Percentiles rank a stretch among this genome's conserved stretches.
Evolutionary conservation across 2,329 filamentous ascomycete genomes (phyloP).

Genomic region (Tolypocladium album): DNA sequence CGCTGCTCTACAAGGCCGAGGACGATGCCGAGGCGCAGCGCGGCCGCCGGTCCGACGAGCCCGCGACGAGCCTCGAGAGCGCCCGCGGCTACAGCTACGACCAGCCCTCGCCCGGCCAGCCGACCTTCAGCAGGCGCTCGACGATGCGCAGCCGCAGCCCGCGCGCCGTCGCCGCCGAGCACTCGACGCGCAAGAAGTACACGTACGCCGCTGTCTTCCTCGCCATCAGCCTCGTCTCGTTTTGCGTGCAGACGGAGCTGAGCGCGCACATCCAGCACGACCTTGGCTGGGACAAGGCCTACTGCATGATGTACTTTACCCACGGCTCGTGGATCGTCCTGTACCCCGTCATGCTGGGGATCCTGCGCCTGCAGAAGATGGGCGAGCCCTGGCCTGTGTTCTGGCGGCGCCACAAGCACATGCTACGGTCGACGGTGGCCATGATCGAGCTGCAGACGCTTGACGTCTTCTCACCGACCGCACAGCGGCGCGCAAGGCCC

Average conservation of each 20-base stretch:
- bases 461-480: slow-evolving; percentile 41
- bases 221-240: slow-evolving; percentile 70
- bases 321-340: slow-evolving; percentile 88
- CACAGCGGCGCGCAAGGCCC: slow-evolving; percentile 27
- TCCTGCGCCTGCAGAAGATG: slow-evolving; percentile 71
- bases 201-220: slow-evolving; percentile 80
- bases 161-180: slow-evolving; percentile 28
- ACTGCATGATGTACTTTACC: slow-evolving; percentile 97
- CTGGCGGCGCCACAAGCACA: slow-evolving; percentile 55
- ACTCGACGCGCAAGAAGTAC: slow-evolving; percentile 65
- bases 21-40: slow-evolving; percentile 12
- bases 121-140: slow-evolving; percentile 34
- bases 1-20: slow-evolving; percentile 9
- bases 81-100: slow-evolving; percentile 13
- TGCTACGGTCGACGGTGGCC: slow-evolving; percentile 46
- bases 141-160: slow-evolving; percentile 72
- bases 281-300: slow-evolving; percentile 93
- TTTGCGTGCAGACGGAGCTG: slow-evolving; percentile 91
- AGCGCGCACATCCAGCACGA: slow-evolving; percentile 91
- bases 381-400: slow-evolving; percentile 73
- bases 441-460: slow-evolving; percentile 80
- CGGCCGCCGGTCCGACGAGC: slow-evolving; percentile 4
- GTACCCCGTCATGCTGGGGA: slow-evolving; percentile 74
- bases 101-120: slow-evolving; percentile 10
- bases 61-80: slow-evolving; percentile 8